A percentile compares a stretch with the other conserved stretches of the same genome.
phyloP scores from a whole-genome alignment of 305 asterid genomes.

The Solanum hybrid region DNA sequence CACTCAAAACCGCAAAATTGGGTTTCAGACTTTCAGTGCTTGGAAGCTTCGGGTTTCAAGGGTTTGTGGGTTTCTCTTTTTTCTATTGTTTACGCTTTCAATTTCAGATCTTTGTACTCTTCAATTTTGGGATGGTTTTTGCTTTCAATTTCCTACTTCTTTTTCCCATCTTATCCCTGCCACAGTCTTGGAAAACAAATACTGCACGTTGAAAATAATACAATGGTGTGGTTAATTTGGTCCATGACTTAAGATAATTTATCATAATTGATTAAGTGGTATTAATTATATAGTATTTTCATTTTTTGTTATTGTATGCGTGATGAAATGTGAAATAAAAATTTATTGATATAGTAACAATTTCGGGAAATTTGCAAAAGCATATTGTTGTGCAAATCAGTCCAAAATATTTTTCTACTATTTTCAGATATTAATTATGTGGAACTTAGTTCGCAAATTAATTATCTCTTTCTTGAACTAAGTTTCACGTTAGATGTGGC shows the following conservation, averaged over 20 bases:
- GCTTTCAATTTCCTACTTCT: not conserved
- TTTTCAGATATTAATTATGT: not conserved
- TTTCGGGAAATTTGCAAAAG: not conserved
- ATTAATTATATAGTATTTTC: not conserved
- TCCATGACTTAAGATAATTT: not conserved
- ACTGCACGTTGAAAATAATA: not conserved
- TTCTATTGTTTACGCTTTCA: too few species aligned
- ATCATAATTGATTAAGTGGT: not conserved
- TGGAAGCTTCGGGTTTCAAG: too few species aligned
- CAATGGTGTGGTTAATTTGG: not conserved
- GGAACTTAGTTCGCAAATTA: not conserved
- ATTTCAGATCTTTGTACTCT: too few species aligned
- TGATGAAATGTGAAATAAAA: not conserved
- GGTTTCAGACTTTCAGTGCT: too few species aligned
- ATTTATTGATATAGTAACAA: not conserved
- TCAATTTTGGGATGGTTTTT: too few species aligned
- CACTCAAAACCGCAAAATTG: too few species aligned
- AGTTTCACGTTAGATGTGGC: not conserved
- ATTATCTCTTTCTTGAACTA: not conserved
- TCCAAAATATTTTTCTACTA: not conserved
- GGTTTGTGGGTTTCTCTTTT: too few species aligned
- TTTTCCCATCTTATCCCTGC: not conserved
- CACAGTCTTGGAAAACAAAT: not conserved
- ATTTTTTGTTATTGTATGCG: not conserved
- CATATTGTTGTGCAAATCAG: not conserved